Evolutionary conservation across 495 filamentous ascomycete species (phyloP), one percentile per base, ranked within the genome.

Genomic region (Xylaria castorea): DNA sequence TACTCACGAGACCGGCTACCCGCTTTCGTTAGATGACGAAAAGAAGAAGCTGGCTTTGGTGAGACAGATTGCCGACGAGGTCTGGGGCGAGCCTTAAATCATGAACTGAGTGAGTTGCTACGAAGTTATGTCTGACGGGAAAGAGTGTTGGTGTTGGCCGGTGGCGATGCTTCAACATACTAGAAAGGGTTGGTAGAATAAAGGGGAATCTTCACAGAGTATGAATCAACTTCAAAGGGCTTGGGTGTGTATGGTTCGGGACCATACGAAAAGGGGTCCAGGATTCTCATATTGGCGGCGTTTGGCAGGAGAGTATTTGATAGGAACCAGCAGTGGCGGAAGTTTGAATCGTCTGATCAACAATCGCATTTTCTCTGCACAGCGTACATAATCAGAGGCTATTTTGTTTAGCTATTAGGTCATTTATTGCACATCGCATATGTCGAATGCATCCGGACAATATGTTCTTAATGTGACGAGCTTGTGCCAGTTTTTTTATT

Each of bases 11-110:
- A 89, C 84, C 73, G 92, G 91, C 0, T 93, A 93, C 72, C 86
- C 87, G 16, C 83, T 93, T 44, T 86, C 84, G 55, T 81, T 86
- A 71, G 85, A 91, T 11, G 91, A 91, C 51, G 90, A 93, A 91
- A 88, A 91, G 75, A 87, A 85, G 74, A 94, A 93, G 83, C 77
- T 94, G 71, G 83, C 84, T 64, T 78, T 93, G 42, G 90, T 93
- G 36, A 86, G 91, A 60, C 85, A 91, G 74, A 88, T 94, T 77
- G 91, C 91, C 40, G 86, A 93, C 71, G 88, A 90, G 77, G 88
- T 93, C 76, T 93, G 91, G 75, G 89, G 88, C 60, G 87, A 93
- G 86, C 83, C 87, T 30, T 90, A 80, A 78, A 30, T 42, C 16
- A 36, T 48, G 36, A 20, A 20, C 5, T 11, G 42, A 5, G n/a